phyloP scores from a whole-genome alignment of 352 stramenopile species.

The Phytophthora idaei region DNA sequence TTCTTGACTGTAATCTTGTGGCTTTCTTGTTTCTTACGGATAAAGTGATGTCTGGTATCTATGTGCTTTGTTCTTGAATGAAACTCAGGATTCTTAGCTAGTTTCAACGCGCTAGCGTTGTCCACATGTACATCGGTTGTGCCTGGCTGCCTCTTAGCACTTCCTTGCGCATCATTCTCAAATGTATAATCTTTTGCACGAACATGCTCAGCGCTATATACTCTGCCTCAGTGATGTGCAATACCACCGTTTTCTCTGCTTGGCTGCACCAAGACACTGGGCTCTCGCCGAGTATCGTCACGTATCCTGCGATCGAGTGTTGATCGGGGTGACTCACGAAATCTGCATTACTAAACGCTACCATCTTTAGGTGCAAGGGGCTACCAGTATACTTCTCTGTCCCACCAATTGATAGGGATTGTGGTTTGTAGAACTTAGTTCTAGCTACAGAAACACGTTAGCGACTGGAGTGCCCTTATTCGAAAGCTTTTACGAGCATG shows the following conservation, averaged over 20 bases:
- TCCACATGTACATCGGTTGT: background rate
- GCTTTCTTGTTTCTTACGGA: background rate
- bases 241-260: background rate
- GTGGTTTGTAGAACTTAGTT: no score
- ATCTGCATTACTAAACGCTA: background rate
- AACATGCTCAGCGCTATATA: slow-evolving; percentile 3
- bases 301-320: background rate
- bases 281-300: background rate
- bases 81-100: background rate
- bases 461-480: no score
- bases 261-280: slow-evolving; percentile 1
- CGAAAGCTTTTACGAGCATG: no score
- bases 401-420: no score
- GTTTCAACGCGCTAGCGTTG: background rate
- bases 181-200: slow-evolving; percentile 2
- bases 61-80: background rate
- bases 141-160: background rate
- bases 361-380: background rate
- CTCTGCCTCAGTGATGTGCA: background rate
- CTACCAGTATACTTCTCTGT: background rate
- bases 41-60: background rate
- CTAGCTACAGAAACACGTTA: no score
- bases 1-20: background rate
- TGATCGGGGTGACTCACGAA: background rate
- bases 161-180: slow-evolving; percentile 2